phyloP scores from a whole-genome alignment of 106 monocot genomes.

The Gastrodia elata region DNA sequence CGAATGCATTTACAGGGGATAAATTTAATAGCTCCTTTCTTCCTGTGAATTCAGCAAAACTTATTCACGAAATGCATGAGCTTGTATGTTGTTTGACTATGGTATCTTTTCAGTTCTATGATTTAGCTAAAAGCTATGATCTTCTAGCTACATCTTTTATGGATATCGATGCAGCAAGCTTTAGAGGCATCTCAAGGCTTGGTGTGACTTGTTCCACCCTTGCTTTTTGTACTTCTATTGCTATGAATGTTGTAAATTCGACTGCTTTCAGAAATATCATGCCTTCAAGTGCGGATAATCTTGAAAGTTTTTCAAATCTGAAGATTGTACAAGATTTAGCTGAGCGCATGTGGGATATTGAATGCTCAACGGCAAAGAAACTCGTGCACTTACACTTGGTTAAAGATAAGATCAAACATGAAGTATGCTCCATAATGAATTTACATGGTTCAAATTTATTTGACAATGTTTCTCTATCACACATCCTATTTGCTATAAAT shows the following conservation, averaged over 20 bases:
- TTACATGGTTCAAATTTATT: slow-evolving; percentile 9
- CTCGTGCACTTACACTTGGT: slow-evolving; percentile 27
- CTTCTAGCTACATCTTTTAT: slow-evolving; percentile 67
- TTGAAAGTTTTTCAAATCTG: slow-evolving; percentile 5
- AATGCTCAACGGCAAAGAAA: slow-evolving; percentile 17
- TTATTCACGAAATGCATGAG: slow-evolving; percentile 8
- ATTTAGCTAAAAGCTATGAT: slow-evolving; percentile 69
- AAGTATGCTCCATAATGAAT: slow-evolving; percentile 21
- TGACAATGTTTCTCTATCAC: slow-evolving; percentile 22
- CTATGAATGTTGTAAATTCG: slow-evolving; percentile 20
- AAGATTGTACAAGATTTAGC: slow-evolving; percentile 39
- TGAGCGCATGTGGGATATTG: slow-evolving; percentile 37
- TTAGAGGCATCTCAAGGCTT: slow-evolving; percentile 37
- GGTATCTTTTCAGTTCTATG: slow-evolving; percentile 29
- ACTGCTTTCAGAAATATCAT: slow-evolving; percentile 9
- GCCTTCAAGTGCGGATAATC: background rate
- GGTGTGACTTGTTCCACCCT: slow-evolving; percentile 70
- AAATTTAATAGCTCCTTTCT: background rate
- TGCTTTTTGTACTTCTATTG: slow-evolving; percentile 60
- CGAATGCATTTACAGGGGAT: slow-evolving; percentile 5
- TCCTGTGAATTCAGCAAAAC: background rate
- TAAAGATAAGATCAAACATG: slow-evolving; percentile 10
- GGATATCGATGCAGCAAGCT: slow-evolving; percentile 57
- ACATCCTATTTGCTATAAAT: slow-evolving; percentile 35
- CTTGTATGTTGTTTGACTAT: slow-evolving; percentile 17